A percentile compares a stretch with the other conserved stretches of the same genome.
phyloP scores from a whole-genome alignment of 345 rosid genomes.

The Microthlaspi erraticum region DNA sequence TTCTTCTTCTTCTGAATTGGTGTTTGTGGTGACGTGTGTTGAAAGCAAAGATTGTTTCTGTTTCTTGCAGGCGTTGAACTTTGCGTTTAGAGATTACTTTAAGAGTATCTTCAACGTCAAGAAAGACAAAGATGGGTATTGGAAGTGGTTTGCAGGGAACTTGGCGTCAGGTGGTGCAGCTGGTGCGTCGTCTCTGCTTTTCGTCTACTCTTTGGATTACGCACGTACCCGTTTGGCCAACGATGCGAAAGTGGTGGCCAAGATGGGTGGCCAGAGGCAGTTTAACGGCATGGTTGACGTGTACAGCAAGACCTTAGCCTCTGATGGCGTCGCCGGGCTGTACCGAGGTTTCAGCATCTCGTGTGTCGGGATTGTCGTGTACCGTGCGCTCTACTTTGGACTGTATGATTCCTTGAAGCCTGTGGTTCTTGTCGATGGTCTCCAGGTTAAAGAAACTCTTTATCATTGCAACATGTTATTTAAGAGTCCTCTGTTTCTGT shows the following conservation, averaged over 20 bases:
- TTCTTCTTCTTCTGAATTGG: constrained; percentile 6
- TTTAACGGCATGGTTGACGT: constrained; percentile 82
- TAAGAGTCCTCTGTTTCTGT: constrained; percentile 3
- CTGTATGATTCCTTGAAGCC: constrained; percentile 90
- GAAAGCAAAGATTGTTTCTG: background rate
- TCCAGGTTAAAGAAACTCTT: constrained; percentile 46
- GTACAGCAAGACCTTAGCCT: constrained; percentile 71
- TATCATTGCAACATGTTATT: background rate
- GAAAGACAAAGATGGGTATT: constrained; percentile 90
- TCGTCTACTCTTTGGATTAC: constrained; percentile 85
- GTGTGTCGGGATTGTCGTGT: constrained; percentile 79
- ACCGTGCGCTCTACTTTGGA: constrained; percentile 91
- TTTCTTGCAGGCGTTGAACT: constrained; percentile 67
- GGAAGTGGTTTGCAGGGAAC: constrained; percentile 96
- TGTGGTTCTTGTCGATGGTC: constrained; percentile 59
- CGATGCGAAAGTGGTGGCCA: constrained; percentile 85
- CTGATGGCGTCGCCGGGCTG: constrained; percentile 83
- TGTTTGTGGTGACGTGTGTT: constrained; percentile 1
- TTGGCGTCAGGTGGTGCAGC: constrained; percentile 92
- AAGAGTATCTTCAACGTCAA: constrained; percentile 87
- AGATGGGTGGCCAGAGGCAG: constrained; percentile 90
- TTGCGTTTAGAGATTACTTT: constrained; percentile 91
- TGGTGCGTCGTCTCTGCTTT: constrained; percentile 86
- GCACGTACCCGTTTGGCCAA: constrained; percentile 93
- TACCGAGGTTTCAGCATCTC: constrained; percentile 93